Conservation (phyloP, 805 yeast genomes). For the Candida bentonensis region DNA sequence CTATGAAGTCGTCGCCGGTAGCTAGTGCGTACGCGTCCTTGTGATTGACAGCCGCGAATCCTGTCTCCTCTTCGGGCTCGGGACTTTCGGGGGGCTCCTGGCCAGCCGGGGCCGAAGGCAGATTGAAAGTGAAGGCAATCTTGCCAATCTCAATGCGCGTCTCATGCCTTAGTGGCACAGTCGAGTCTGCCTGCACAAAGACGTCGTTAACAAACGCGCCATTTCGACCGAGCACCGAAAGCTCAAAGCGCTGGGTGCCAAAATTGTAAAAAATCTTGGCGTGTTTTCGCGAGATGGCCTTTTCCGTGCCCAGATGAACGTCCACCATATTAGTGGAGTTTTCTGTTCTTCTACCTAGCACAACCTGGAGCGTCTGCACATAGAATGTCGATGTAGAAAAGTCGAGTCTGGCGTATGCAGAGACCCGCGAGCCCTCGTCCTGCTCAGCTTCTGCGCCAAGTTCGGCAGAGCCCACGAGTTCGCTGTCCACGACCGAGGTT, state of each 20-base stretch:
- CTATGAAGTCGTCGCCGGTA: not conserved
- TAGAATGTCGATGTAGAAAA: constrained; percentile 89
- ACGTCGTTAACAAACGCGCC: constrained; percentile 93
- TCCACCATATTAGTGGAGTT: constrained; percentile 55
- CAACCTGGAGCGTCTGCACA: constrained; percentile 89
- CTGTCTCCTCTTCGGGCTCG: constrained; percentile 6
- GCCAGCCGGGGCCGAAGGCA: constrained; percentile 44
- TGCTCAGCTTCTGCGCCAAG: not conserved
- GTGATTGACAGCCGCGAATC: not conserved
- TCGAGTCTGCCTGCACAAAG: constrained; percentile 81
- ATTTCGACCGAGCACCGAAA: constrained; percentile 83
- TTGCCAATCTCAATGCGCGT: constrained; percentile 79
- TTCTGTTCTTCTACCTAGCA: constrained; percentile 80
- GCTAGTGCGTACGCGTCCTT: not conserved
- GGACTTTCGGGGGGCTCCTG: constrained; percentile 5
- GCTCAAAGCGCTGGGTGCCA: constrained; percentile 88
- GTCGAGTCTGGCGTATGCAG: constrained; percentile 46
- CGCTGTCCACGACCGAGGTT: not conserved
- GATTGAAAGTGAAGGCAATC: constrained; percentile 71
- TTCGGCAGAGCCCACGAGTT: not conserved
- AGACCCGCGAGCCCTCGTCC: constrained; percentile 20
- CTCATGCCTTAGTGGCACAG: constrained; percentile 73
- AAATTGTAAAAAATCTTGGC: constrained; percentile 94
- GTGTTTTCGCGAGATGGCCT: constrained; percentile 86
- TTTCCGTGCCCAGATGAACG: constrained; percentile 82